Percentiles rank a stretch among this genome's conserved stretches.
Evolutionary conservation across 495 filamentous ascomycete species (phyloP).

Genomic region (Pyronema domesticum): DNA sequence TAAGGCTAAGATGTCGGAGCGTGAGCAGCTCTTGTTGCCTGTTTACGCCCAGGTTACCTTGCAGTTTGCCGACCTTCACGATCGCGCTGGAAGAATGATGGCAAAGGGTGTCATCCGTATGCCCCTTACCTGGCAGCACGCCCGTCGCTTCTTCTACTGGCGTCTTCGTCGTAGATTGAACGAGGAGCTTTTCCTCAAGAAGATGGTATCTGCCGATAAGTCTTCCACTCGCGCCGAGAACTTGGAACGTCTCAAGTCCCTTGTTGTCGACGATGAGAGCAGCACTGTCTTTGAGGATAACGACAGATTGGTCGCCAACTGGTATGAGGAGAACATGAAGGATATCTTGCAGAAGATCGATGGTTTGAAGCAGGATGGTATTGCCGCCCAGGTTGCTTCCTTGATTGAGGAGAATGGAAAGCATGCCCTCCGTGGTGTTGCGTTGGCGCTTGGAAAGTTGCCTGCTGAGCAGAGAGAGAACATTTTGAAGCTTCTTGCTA

Average conservation of each 20-base stretch:
- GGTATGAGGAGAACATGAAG: conserved; percentile 95
- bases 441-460: conserved; percentile 67
- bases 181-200: conserved; percentile 87
- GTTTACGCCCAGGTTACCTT: conserved; percentile 84
- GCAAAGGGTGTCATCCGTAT: conserved; percentile 87
- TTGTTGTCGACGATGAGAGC: conserved; percentile 19
- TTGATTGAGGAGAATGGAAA: conserved; percentile 58
- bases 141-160: conserved; percentile 99
- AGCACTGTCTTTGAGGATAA: conserved; percentile 42
- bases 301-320: conserved; percentile 70
- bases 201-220: conserved; percentile 44
- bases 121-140: conserved; percentile 67
- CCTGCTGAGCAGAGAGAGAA: conserved; percentile 75
- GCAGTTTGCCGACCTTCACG: conserved; percentile 93
- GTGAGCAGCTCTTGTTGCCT: conserved; percentile 75
- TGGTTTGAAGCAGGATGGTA: conserved; percentile 51
- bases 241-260: conserved; percentile 20
- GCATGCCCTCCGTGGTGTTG: conserved; percentile 70
- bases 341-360: conserved; percentile 62
- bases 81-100: conserved; percentile 92
- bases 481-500: conserved; percentile 39
- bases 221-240: conserved; percentile 29
- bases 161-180: conserved; percentile 90
- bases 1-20: conserved; percentile 72
- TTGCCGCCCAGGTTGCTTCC: conserved; percentile 60